These are phyloP conservation scores for Axilococcus clingmanii DNA, from an alignment of 139 green algal species.

Conservation along the genomic window DNA sequence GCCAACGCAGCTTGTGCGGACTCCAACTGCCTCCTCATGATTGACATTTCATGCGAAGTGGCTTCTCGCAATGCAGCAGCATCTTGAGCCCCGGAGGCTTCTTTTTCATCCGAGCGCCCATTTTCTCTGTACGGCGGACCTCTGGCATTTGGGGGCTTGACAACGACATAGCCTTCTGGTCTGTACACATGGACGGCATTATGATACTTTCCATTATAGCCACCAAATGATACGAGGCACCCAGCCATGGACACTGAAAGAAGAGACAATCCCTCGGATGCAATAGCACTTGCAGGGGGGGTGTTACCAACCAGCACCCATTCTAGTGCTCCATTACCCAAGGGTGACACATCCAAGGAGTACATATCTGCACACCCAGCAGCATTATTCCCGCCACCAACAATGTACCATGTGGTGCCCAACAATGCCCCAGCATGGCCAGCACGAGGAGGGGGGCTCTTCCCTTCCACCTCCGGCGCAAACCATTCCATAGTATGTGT, in stretches of 20 bases:
- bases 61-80: constrained; percentile 47
- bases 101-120: constrained; percentile 11
- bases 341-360: constrained; percentile 55
- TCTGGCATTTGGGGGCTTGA: not conserved
- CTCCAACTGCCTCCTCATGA: constrained; percentile 65
- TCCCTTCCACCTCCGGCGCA: constrained; percentile 26
- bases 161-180: constrained; percentile 23
- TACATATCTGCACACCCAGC: constrained; percentile 78
- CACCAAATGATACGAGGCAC: constrained; percentile 56
- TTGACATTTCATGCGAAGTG: constrained; percentile 47
- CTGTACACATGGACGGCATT: constrained; percentile 39
- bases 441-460: constrained; percentile 55
- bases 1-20: constrained; percentile 33
- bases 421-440: constrained; percentile 61
- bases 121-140: not conserved
- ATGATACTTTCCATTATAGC: constrained; percentile 64
- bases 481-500: constrained; percentile 54
- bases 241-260: constrained; percentile 28
- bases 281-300: constrained; percentile 19
- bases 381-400: constrained; percentile 86
- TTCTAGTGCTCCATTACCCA: constrained; percentile 5
- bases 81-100: constrained; percentile 19
- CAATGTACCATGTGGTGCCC: constrained; percentile 65
- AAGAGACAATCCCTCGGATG: constrained; percentile 36
- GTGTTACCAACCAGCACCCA: constrained; percentile 32